Evolutionary conservation across 108 stramenopile species (phyloP).

Genomic region (Cyclostephanos invisitatus): DNA sequence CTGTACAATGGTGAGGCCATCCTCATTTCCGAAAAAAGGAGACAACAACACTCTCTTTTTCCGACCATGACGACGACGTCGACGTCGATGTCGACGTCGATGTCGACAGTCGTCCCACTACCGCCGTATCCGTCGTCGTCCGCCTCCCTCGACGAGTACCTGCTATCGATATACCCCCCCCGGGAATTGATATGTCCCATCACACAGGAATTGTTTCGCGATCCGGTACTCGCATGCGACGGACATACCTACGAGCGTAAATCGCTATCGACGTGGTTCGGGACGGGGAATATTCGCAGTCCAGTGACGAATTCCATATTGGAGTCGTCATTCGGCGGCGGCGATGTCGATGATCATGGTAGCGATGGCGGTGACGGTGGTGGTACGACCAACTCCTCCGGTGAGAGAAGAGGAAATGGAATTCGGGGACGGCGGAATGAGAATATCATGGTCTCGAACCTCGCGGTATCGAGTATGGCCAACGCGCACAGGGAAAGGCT

Average conservation of each 20-base stretch:
- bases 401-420: no score
- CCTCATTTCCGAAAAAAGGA: no score
- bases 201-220: constrained; percentile 53
- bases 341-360: no score
- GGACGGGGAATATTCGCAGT: constrained; percentile 30
- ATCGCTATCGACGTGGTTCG: constrained; percentile 39
- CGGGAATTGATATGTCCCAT: constrained; percentile 60
- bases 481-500: constrained; percentile 39
- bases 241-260: constrained; percentile 66
- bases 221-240: constrained; percentile 55
- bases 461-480: constrained; percentile 41
- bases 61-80: not conserved
- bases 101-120: not conserved
- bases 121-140: constrained; percentile 33
- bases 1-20: not conserved
- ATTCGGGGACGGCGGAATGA: not conserved
- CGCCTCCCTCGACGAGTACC: constrained; percentile 41
- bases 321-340: not conserved
- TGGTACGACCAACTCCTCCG: no score
- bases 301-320: constrained; percentile 48
- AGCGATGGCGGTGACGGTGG: no score
- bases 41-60: no score
- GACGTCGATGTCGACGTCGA: not conserved
- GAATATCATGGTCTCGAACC: constrained; percentile 27
- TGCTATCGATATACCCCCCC: constrained; percentile 34